These are phyloP conservation scores for Salix exigua DNA, from an alignment of 345 rosid genomes.

Conservation along the genomic window DNA sequence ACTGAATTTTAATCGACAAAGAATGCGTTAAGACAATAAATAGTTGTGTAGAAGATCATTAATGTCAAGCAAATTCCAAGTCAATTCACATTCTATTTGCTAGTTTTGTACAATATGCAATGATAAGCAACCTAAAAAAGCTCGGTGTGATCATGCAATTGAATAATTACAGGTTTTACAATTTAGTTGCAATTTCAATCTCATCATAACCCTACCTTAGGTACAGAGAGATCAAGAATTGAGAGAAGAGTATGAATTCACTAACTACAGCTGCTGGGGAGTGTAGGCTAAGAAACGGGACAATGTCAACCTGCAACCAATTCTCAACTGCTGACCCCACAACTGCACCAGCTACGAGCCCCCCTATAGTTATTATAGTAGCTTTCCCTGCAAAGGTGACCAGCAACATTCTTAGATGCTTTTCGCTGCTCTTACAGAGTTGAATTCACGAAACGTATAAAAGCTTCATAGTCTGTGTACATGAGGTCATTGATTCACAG, in stretches of 20 bases:
- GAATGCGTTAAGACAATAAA: background rate
- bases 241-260: slow-evolving; percentile 79
- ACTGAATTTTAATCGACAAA: no score
- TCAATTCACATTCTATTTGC: slow-evolving; percentile 11
- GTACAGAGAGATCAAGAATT: slow-evolving; percentile 76
- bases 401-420: background rate
- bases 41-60: background rate
- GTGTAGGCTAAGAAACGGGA: slow-evolving; percentile 80
- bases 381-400: slow-evolving; percentile 67
- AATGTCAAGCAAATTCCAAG: background rate
- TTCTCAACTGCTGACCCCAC: slow-evolving; percentile 87
- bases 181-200: slow-evolving; percentile 11
- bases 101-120: slow-evolving; percentile 52
- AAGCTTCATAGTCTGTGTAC: background rate
- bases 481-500: background rate
- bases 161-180: slow-evolving; percentile 46
- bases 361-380: slow-evolving; percentile 71
- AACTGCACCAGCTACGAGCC: slow-evolving; percentile 92
- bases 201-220: slow-evolving; percentile 47
- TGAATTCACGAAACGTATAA: background rate
- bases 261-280: slow-evolving; percentile 82
- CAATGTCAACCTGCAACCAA: slow-evolving; percentile 93
- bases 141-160: slow-evolving; percentile 41
- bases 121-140: slow-evolving; percentile 41
- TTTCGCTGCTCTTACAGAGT: background rate